phyloP scores from a whole-genome alignment of 805 yeast species.

The Saccharomycopsis sp. region DNA sequence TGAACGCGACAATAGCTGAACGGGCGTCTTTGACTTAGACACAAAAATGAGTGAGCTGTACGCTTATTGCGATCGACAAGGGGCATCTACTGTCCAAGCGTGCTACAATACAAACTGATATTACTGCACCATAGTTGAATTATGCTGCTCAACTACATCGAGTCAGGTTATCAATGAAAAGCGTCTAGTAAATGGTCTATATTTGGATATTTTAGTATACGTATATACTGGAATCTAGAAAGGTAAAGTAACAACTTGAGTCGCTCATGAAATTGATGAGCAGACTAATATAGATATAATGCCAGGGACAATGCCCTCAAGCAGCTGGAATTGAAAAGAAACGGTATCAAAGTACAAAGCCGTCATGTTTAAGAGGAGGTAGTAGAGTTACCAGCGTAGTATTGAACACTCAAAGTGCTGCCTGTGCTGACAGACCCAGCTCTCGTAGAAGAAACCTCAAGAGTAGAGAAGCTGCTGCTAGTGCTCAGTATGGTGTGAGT shows the following conservation, averaged over 20 bases:
- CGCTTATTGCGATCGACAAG: too few relatives aligned
- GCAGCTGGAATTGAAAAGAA: not conserved
- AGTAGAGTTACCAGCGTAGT: constrained; percentile 1
- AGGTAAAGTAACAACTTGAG: not conserved
- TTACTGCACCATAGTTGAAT: too few relatives aligned
- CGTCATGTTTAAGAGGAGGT: not conserved
- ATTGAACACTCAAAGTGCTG: not conserved
- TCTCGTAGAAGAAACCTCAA: not conserved
- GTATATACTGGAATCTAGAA: not conserved
- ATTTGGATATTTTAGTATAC: not conserved
- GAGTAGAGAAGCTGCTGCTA: not conserved
- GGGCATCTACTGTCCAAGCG: too few relatives aligned
- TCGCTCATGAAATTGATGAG: not conserved
- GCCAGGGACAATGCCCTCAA: too few relatives aligned
- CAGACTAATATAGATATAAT: not conserved
- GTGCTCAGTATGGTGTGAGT: constrained; percentile 2
- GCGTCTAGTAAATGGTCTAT: not conserved
- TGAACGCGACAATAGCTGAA: too few relatives aligned
- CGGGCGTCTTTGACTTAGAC: too few relatives aligned
- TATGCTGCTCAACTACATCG: too few relatives aligned
- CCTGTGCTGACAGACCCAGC: not conserved
- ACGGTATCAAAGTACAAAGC: not conserved
- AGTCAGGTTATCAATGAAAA: too few relatives aligned
- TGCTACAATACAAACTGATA: too few relatives aligned
- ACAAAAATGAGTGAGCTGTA: too few relatives aligned